Evolutionary conservation across 2,329 filamentous ascomycete genomes (phyloP).

Genomic region (Claviceps fusiformis): DNA sequence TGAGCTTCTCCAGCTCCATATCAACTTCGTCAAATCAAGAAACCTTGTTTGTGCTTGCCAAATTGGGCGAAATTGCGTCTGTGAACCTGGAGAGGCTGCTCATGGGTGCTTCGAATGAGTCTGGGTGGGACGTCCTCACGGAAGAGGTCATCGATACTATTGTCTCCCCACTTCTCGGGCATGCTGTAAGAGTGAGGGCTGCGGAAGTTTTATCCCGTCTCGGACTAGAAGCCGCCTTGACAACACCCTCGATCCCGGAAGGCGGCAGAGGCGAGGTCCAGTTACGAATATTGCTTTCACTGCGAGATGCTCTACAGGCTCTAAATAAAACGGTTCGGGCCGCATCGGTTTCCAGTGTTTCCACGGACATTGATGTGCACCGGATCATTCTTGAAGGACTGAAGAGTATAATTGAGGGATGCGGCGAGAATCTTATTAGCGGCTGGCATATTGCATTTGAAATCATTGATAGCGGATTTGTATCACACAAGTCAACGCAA

Average conservation of each 20-base stretch:
- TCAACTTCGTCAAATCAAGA: slow-evolving; percentile 42
- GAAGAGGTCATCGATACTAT: slow-evolving; percentile 39
- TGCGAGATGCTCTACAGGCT: slow-evolving; percentile 42
- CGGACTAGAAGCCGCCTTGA: slow-evolving; percentile 41
- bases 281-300: slow-evolving; percentile 53
- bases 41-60: slow-evolving; percentile 55
- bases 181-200: slow-evolving; percentile 44
- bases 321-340: slow-evolving; percentile 41
- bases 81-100: slow-evolving; percentile 67
- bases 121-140: slow-evolving; percentile 62
- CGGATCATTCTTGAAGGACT: slow-evolving; percentile 66
- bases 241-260: slow-evolving; percentile 37
- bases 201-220: slow-evolving; percentile 51
- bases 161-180: slow-evolving; percentile 30
- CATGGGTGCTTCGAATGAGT: slow-evolving; percentile 48
- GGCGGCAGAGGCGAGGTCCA: slow-evolving; percentile 49
- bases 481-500: slow-evolving; percentile 24
- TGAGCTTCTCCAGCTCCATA: slow-evolving; percentile 33
- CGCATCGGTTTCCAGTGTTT: slow-evolving; percentile 41
- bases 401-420: slow-evolving; percentile 73
- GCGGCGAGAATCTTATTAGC: slow-evolving; percentile 66
- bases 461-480: slow-evolving; percentile 72
- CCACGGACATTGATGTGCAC: slow-evolving; percentile 67
- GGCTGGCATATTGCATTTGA: slow-evolving; percentile 82
- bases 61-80: slow-evolving; percentile 56